These are phyloP conservation scores for Dactylorhiza incarnata DNA, from an alignment of 106 monocot genomes.

Conservation along the genomic window DNA sequence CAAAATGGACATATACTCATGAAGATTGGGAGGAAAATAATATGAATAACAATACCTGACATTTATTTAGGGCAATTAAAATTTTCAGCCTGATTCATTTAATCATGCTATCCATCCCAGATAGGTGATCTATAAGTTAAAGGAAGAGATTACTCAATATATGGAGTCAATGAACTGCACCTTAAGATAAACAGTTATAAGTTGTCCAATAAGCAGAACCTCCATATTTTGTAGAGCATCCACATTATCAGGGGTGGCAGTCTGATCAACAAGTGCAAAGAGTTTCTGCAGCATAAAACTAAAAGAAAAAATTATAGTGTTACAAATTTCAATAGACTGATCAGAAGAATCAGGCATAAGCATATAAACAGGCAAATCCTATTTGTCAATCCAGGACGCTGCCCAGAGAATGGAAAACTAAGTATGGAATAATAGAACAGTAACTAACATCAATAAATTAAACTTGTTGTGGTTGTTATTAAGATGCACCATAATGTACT, in stretches of 20 bases:
- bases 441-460: constrained; percentile 80
- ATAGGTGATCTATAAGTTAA: not conserved
- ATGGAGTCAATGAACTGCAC: constrained; percentile 14
- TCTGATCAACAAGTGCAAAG: constrained; percentile 89
- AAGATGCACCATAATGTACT: constrained; percentile 88
- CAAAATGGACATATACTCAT: no score
- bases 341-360: not conserved
- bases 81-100: not conserved
- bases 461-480: constrained; percentile 76
- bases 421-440: not conserved
- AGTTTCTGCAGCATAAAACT: constrained; percentile 99
- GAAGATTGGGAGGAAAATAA: not conserved
- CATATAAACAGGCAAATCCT: not conserved
- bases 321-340: not conserved
- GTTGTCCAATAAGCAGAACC: constrained; percentile 68
- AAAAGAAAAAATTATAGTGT: constrained; percentile 2
- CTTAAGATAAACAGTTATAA: constrained; percentile 71
- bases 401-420: not conserved
- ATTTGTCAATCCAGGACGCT: not conserved
- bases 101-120: not conserved
- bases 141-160: not conserved
- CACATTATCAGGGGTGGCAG: constrained; percentile 76
- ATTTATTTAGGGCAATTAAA: not conserved
- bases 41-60: not conserved
- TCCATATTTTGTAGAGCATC: constrained; percentile 90